Evolutionary conservation across 345 rosid species (phyloP).

Genomic region (Salix exigua): DNA sequence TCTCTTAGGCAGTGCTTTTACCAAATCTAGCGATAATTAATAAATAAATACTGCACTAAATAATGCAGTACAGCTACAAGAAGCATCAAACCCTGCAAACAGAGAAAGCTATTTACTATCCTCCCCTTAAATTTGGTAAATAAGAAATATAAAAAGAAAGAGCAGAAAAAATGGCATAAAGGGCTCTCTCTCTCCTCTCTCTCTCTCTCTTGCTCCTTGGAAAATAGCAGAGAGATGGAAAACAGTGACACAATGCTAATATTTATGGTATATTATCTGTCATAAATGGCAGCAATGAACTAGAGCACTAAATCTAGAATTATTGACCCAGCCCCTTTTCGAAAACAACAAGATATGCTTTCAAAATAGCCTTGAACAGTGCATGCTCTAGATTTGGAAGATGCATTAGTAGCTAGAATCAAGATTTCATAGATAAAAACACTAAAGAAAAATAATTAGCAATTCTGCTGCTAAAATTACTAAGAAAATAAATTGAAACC

Average conservation of each 20-base stretch:
- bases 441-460: too few relatives aligned
- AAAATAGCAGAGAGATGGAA: too few relatives aligned
- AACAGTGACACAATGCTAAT: too few relatives aligned
- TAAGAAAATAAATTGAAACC: neutral
- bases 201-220: too few relatives aligned
- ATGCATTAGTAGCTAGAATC: neutral
- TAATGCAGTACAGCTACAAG: neutral
- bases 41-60: neutral
- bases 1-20: slow-evolving; percentile 16
- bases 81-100: too few relatives aligned
- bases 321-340: too few relatives aligned
- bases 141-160: neutral
- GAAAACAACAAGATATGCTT: too few relatives aligned
- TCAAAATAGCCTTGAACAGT: too few relatives aligned
- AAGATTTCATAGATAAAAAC: neutral
- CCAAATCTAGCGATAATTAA: neutral
- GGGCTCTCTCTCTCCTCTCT: too few relatives aligned
- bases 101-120: neutral
- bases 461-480: neutral
- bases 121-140: slow-evolving; percentile 2
- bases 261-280: too few relatives aligned
- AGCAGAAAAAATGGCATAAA: neutral
- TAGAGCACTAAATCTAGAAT: too few relatives aligned
- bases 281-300: too few relatives aligned
- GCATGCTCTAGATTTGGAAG: neutral